Evolutionary conservation across 1,139 yeast genomes (phyloP), one percentile per base, ranked within the genome.

Genomic region (Saccharomyces hybrid): DNA sequence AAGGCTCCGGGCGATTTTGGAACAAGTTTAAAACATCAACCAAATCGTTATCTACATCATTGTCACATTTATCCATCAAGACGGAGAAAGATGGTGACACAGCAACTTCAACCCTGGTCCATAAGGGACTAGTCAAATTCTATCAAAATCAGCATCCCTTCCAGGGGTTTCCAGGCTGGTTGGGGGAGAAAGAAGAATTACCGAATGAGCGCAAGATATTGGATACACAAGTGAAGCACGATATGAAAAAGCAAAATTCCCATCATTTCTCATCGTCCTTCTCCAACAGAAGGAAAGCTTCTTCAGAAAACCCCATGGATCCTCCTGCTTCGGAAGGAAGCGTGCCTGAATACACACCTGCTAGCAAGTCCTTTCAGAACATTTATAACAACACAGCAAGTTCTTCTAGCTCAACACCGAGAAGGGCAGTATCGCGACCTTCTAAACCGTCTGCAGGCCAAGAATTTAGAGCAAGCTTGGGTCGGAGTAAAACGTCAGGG

Each of bases 121-220:
- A 73, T 57, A 73, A 72, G 55, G 72, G 76, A 0, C 52, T 74
- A 7, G 74, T 73, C 4, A 64, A 64, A 25, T 68, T 65, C 53
- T 74, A 71, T 53, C 57, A 66, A 34, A 58, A 56, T 28, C 63
- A 61, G 46, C 69, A 68, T 14, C 69, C 70, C 1, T 70, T 69
- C 50, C 63, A 68, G 49, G 74, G 73, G 0, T 74, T 67, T 41
- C 77, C 77, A 1, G 71, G 70, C 5, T 74, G 77, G 77, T 60
- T 74, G 16, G 77, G 76, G 6, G 72, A 70, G 34, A 65, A 65
- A 27, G 72, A 69, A 32, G 71, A 70, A 8, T 48, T 65, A 6
- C 69, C 71, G 7, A 65, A 68, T 46, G 69, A 68, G 47, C 66
- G 67, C 38, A 63, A 65, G 52, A 57, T 64, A 3, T 52, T 65